A percentile compares a stretch with the other conserved stretches of the same genome.
These are phyloP conservation scores for Laguncularia racemosa DNA, from an alignment of 345 rosid genomes.

Conservation along the genomic window DNA sequence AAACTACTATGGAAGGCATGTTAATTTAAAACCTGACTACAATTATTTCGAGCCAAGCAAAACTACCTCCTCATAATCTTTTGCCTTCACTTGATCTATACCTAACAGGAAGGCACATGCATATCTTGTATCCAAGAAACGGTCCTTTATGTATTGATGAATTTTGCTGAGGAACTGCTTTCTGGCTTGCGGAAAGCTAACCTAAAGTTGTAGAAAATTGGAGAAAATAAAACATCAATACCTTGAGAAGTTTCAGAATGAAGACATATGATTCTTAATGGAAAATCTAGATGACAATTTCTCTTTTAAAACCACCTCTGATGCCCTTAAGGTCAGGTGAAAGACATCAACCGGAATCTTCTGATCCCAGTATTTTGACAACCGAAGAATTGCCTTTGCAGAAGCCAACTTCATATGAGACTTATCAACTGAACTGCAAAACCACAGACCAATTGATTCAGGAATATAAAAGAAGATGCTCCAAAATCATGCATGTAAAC, in stretches of 20 bases:
- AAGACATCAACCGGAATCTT: conserved; percentile 75
- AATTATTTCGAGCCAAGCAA: neutral
- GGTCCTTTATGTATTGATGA: conserved; percentile 85
- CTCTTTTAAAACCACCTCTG: conserved; percentile 48
- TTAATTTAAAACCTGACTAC: neutral
- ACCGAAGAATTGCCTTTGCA: conserved; percentile 90
- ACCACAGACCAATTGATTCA: conserved; percentile 10
- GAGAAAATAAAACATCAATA: neutral
- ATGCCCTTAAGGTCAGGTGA: conserved; percentile 57
- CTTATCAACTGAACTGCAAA: conserved; percentile 73
- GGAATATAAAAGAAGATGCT: conserved; percentile 9
- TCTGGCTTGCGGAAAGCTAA: conserved; percentile 70
- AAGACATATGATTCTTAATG: neutral
- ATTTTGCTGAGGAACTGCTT: conserved; percentile 72
- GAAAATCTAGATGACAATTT: conserved; percentile 1
- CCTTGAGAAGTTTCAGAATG: neutral
- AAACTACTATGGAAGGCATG: conserved; percentile 4
- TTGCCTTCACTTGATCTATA: conserved; percentile 32
- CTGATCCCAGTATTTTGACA: conserved; percentile 85
- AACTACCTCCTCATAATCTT: conserved; percentile 70
- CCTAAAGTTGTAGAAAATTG: conserved; percentile 37
- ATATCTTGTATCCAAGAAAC: conserved; percentile 78
- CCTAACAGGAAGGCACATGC: conserved; percentile 73
- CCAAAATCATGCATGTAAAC: conserved; percentile 7
- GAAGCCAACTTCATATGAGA: conserved; percentile 90